Evolutionary conservation across 352 stramenopile species (phyloP).

Genomic region (Globisporangium radiosum): DNA sequence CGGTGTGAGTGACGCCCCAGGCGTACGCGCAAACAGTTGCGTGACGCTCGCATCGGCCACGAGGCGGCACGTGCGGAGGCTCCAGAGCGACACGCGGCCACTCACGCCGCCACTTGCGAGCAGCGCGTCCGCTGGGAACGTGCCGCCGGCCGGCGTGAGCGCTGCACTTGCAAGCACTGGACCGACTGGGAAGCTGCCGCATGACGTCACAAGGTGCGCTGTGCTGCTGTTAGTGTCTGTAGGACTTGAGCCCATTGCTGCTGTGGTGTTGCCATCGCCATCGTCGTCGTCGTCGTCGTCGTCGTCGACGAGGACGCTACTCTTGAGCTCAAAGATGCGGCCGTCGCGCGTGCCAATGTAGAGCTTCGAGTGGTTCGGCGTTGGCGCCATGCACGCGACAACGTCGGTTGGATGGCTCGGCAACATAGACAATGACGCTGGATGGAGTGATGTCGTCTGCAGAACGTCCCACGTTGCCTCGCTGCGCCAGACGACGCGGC

Average conservation of each 20-base stretch:
- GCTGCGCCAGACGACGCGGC: conserved; percentile 39
- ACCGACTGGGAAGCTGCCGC: conserved; percentile 44
- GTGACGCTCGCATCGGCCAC: conserved; percentile 31
- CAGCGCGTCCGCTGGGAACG: conserved; percentile 33
- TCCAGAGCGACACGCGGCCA: conserved; percentile 48
- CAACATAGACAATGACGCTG: no score
- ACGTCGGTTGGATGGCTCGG: conserved; percentile 8
- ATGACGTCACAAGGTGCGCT: conserved; percentile 29
- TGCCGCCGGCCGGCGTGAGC: conserved; percentile 51
- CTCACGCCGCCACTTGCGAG: conserved; percentile 45
- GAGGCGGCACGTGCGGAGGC: conserved; percentile 33
- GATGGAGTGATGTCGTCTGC: conserved; percentile 19
- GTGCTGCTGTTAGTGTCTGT: conserved; percentile 4
- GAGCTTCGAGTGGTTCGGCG: conserved; percentile 47
- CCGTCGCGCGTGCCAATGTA: conserved; percentile 52
- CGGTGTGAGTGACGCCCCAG: not conserved
- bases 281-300: conserved; percentile 68
- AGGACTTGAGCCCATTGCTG: not conserved
- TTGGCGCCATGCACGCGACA: conserved; percentile 33
- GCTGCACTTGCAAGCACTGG: conserved; percentile 33
- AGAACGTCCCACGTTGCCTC: conserved; percentile 37
- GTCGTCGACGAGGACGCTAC: conserved; percentile 39
- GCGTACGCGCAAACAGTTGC: conserved; percentile 25
- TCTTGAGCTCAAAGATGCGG: conserved; percentile 61
- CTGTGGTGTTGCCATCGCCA: conserved; percentile 19